phyloP scores from a whole-genome alignment of 345 rosid genomes.

The Hevea brasiliensis region DNA sequence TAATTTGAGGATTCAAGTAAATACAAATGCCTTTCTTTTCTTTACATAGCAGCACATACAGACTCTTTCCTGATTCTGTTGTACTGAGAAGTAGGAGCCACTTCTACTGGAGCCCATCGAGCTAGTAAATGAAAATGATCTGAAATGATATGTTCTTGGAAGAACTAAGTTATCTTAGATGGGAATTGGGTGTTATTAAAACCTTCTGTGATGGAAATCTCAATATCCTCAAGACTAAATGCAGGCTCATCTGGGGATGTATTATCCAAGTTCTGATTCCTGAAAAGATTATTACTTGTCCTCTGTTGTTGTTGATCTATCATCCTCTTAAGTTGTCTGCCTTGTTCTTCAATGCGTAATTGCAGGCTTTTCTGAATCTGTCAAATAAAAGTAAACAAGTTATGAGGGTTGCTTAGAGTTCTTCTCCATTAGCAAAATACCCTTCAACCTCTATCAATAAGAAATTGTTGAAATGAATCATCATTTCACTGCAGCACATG shows the following conservation, averaged over 20 bases:
- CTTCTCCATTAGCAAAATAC: too few species aligned
- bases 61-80: not conserved
- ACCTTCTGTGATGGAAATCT: slow-evolving; percentile 44
- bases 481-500: too few species aligned
- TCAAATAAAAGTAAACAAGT: not conserved
- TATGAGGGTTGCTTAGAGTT: not conserved
- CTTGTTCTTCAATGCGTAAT: slow-evolving; percentile 82
- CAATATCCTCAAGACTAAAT: slow-evolving; percentile 43
- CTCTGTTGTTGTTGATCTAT: slow-evolving; percentile 79
- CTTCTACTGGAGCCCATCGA: not conserved
- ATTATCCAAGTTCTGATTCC: slow-evolving; percentile 30
- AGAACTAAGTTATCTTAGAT: slow-evolving; percentile 59
- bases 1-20: not conserved
- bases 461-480: too few species aligned
- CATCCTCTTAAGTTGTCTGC: slow-evolving; percentile 71
- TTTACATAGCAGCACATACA: not conserved
- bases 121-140: not conserved
- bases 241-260: slow-evolving; percentile 24
- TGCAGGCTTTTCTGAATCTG: slow-evolving; percentile 86
- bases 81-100: not conserved
- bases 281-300: slow-evolving; percentile 38
- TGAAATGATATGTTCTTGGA: not conserved
- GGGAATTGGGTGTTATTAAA: slow-evolving; percentile 45
- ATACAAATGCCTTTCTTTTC: not conserved
- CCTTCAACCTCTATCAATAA: too few species aligned